These are phyloP conservation scores for Talaromyces sp. DNA, from an alignment of 2,329 filamentous ascomycete species.

Conservation along the genomic window DNA sequence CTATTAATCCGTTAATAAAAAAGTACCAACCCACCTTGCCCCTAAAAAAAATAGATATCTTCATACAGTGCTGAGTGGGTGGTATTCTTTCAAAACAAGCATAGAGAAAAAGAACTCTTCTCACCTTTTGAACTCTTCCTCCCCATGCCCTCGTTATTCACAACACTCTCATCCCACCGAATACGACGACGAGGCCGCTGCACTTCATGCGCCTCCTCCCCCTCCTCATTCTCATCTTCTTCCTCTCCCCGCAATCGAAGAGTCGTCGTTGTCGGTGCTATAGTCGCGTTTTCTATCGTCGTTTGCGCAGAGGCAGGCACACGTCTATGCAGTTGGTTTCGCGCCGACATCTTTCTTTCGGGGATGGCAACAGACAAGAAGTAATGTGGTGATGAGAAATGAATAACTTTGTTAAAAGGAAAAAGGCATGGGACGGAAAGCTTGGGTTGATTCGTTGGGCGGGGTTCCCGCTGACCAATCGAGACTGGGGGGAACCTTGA, in stretches of 20 bases:
- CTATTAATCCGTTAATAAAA: constrained; percentile 40
- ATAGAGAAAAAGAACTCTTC: constrained; percentile 11
- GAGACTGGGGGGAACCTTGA: not conserved
- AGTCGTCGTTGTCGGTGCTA: constrained; percentile 14
- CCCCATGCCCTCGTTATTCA: constrained; percentile 92
- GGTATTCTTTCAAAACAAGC: not conserved
- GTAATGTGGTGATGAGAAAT: not conserved
- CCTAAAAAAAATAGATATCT: not conserved
- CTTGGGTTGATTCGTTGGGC: not conserved
- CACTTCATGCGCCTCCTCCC: too few relatives aligned
- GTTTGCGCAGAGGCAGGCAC: not conserved
- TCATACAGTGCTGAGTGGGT: not conserved
- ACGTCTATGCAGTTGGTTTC: constrained; percentile 15
- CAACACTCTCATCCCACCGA: constrained; percentile 85
- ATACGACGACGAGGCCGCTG: constrained; percentile 64
- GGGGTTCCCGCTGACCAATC: not conserved
- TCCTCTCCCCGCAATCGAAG: constrained; percentile 9
- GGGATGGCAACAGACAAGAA: not conserved
- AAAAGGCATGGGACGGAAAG: too few relatives aligned
- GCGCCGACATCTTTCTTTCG: constrained; percentile 18
- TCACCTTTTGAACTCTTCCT: constrained; percentile 91
- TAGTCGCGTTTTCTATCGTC: constrained; percentile 14
- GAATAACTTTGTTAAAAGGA: too few relatives aligned
- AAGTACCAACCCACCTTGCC: not conserved
- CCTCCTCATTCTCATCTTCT: constrained; percentile 18